phyloP scores from a whole-genome alignment of 2,329 filamentous ascomycete species.

The Fragosphaeria purpurea region DNA sequence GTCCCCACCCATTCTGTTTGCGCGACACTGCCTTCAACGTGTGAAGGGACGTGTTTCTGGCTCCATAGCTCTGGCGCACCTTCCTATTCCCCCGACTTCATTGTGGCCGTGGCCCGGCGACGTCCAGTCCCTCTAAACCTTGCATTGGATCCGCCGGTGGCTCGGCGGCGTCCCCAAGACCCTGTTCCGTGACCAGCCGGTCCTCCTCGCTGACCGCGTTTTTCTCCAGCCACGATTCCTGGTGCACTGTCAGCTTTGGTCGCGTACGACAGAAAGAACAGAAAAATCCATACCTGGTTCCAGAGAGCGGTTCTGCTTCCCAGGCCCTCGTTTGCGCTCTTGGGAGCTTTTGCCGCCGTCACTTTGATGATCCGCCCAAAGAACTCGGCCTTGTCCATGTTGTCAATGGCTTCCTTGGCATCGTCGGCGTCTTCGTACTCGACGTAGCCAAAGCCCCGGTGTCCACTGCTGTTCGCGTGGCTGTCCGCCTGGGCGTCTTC shows the following conservation, averaged over 20 bases:
- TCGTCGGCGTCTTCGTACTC: slow-evolving; percentile 83
- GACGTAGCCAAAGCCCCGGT: slow-evolving; percentile 92
- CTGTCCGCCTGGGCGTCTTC: background rate
- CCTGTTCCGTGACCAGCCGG: slow-evolving; percentile 46
- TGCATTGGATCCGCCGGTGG: slow-evolving; percentile 82
- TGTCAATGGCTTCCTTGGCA: slow-evolving; percentile 91
- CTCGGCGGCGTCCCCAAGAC: slow-evolving; percentile 39
- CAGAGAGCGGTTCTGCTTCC: slow-evolving; percentile 91
- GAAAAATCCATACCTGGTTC: slow-evolving; percentile 66
- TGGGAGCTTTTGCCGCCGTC: slow-evolving; percentile 82
- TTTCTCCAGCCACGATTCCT: slow-evolving; percentile 92
- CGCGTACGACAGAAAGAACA: background rate
- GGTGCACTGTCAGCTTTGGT: slow-evolving; percentile 12
- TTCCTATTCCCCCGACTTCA: slow-evolving; percentile 27
- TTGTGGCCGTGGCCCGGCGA: slow-evolving; percentile 78
- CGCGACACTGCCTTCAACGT: too few species aligned
- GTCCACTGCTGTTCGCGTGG: slow-evolving; percentile 22
- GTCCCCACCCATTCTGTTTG: too few species aligned
- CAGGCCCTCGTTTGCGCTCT: slow-evolving; percentile 75
- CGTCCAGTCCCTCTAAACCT: slow-evolving; percentile 82
- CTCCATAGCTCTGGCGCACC: too few species aligned
- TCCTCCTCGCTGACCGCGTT: slow-evolving; percentile 80
- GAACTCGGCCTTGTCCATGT: slow-evolving; percentile 96
- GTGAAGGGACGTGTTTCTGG: too few species aligned
- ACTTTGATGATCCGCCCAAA: slow-evolving; percentile 90